Conservation (phyloP, 148 eudicot species). For the Talinum fruticosum region DNA sequence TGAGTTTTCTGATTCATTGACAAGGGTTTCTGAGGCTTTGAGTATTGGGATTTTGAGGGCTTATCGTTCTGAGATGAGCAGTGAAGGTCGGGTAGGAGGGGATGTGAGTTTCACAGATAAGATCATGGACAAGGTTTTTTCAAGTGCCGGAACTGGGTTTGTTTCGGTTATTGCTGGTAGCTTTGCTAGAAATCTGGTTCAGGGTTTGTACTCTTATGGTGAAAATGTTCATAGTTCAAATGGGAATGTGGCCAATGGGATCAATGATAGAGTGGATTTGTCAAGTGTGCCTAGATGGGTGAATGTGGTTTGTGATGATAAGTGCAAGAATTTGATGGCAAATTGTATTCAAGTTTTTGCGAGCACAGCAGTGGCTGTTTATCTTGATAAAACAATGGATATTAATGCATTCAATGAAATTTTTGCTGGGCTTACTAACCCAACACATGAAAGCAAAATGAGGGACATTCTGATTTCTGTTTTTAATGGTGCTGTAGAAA, state of each 20-base stretch:
- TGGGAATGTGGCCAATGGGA: slow-evolving; percentile 19
- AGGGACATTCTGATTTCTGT: slow-evolving; percentile 58
- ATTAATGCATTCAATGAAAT: slow-evolving; percentile 64
- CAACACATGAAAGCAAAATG: slow-evolving; percentile 57
- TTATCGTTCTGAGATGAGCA: slow-evolving; percentile 25
- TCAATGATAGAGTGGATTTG: slow-evolving; percentile 22
- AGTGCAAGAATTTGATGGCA: slow-evolving; percentile 45
- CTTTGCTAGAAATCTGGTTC: slow-evolving; percentile 78
- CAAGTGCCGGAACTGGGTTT: slow-evolving; percentile 72
- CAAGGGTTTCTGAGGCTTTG: slow-evolving; percentile 52
- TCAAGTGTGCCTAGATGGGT: slow-evolving; percentile 38
- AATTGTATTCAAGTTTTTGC: slow-evolving; percentile 73
- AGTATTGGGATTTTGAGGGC: slow-evolving; percentile 62
- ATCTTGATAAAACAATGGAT: slow-evolving; percentile 67
- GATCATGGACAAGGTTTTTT: slow-evolving; percentile 55
- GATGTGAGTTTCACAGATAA: slow-evolving; percentile 41
- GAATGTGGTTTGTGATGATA: slow-evolving; percentile 41
- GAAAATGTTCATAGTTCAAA: slow-evolving; percentile 18
- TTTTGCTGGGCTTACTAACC: slow-evolving; percentile 73
- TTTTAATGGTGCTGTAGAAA: slow-evolving; percentile 78
- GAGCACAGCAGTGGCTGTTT: slow-evolving; percentile 75
- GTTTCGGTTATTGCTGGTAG: slow-evolving; percentile 80
- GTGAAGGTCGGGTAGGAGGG: slow-evolving; percentile 27
- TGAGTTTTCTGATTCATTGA: slow-evolving; percentile 56
- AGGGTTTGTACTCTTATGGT: slow-evolving; percentile 41